Conservation (phyloP, 1,139 yeast species). For the Blastobotrys elegans region DNA sequence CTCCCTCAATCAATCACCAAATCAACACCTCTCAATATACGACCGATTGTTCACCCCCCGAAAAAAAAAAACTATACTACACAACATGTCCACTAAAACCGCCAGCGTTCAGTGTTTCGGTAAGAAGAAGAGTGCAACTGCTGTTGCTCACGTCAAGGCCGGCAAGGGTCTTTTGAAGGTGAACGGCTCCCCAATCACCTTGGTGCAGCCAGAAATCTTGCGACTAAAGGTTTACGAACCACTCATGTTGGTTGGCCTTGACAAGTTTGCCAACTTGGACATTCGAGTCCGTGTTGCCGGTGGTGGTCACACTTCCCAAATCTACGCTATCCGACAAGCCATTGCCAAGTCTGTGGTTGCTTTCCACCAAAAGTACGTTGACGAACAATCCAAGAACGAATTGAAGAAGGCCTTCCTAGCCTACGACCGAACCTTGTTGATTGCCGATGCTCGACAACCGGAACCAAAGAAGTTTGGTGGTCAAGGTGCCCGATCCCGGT, state of each 20-base stretch:
- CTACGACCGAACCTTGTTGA: conserved; percentile 99
- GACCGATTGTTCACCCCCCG: too few relatives aligned
- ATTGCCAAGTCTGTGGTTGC: conserved; percentile 99
- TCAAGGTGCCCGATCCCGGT: conserved; percentile 99
- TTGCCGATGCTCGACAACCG: conserved; percentile 99
- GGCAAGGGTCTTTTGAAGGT: conserved; percentile 99
- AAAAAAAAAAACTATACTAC: too few relatives aligned
- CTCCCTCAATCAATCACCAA: too few relatives aligned
- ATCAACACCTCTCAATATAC: too few relatives aligned
- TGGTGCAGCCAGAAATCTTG: conserved; percentile 97
- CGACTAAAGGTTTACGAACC: conserved; percentile 99
- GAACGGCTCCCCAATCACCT: conserved; percentile 98
- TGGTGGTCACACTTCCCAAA: conserved; percentile 99
- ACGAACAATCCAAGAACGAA: conserved; percentile 99
- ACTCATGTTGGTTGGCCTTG: conserved; percentile 95
- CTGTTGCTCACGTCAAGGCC: conserved; percentile 99
- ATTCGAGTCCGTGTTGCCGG: conserved; percentile 99
- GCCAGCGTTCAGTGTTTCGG: conserved; percentile 74
- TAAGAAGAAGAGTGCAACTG: conserved; percentile 99
- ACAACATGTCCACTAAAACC: conserved; percentile 13
- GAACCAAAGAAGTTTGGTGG: conserved; percentile 99
- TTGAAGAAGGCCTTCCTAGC: conserved; percentile 95
- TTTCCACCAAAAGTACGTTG: conserved; percentile 98
- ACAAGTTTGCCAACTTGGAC: conserved; percentile 97
- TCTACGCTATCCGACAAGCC: conserved; percentile 99